phyloP scores from a whole-genome alignment of 768 basidiomycete genomes.

The Podaxis carcinomalis region DNA sequence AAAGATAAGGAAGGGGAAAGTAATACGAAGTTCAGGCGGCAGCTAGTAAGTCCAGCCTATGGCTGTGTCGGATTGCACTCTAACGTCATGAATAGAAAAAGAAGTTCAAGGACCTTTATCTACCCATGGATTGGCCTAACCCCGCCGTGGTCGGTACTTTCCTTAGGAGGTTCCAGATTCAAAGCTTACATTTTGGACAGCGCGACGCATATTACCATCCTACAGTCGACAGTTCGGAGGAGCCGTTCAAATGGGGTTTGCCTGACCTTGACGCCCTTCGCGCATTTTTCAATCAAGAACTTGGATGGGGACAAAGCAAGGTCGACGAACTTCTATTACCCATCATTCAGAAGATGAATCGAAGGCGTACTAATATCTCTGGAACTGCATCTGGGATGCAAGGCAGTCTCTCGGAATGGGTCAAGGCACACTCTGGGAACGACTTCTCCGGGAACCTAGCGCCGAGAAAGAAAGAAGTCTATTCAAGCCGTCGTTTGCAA shows the following conservation, averaged over 20 bases:
- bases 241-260: constrained; percentile 94
- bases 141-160: constrained; percentile 70
- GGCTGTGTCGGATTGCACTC: too few species aligned
- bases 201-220: constrained; percentile 93
- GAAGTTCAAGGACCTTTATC: constrained; percentile 78
- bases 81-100: constrained; percentile 59
- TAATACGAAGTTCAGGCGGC: constrained; percentile 71
- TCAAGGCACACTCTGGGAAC: constrained; percentile 62
- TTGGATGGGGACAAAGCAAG: constrained; percentile 78
- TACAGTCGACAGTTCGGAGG: constrained; percentile 84
- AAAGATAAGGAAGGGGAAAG: constrained; percentile 75
- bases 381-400: constrained; percentile 69
- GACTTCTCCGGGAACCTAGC: constrained; percentile 51
- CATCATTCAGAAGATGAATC: constrained; percentile 85
- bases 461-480: constrained; percentile 77
- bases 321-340: constrained; percentile 90
- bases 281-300: constrained; percentile 71
- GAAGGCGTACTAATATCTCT: constrained; percentile 44
- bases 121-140: constrained; percentile 87
- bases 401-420: constrained; percentile 68
- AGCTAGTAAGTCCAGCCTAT: constrained; percentile 59
- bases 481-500: constrained; percentile 83
- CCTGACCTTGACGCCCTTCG: constrained; percentile 95
- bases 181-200: constrained; percentile 34
- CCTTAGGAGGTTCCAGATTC: not conserved